Percentiles rank a stretch among this genome's conserved stretches.
Evolutionary conservation across 768 basidiomycete species (phyloP).

Genomic region (Phlebiopsis flavidoalba): DNA sequence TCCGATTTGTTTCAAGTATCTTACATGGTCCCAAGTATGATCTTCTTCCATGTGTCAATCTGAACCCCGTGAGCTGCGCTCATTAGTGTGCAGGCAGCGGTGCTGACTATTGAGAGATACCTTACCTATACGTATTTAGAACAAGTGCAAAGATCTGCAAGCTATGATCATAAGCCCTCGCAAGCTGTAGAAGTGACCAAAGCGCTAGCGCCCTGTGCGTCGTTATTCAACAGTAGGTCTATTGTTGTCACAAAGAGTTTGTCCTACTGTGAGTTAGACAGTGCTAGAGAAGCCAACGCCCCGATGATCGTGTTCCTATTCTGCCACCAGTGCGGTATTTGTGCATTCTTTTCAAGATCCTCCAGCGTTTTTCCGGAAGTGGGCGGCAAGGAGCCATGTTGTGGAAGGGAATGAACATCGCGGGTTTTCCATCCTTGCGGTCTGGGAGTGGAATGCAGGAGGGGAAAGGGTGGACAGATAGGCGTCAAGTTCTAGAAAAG

Average conservation of each 20-base stretch:
- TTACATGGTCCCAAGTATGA: conserved; percentile 67
- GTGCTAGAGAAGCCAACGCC: conserved; percentile 36
- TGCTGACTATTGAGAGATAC: not conserved
- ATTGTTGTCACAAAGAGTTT: not conserved
- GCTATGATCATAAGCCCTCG: conserved; percentile 64
- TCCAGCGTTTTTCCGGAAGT: conserved; percentile 45
- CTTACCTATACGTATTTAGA: conserved; percentile 59
- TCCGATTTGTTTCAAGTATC: not conserved
- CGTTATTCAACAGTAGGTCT: conserved; percentile 1
- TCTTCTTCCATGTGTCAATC: conserved; percentile 44
- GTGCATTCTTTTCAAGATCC: conserved; percentile 54
- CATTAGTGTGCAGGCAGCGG: not conserved
- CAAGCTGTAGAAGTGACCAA: conserved; percentile 62
- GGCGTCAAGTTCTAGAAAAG: conserved; percentile 57
- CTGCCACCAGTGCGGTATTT: conserved; percentile 44
- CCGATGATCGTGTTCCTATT: conserved; percentile 51
- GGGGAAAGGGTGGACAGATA: conserved; percentile 45
- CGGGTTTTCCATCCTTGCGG: conserved; percentile 4
- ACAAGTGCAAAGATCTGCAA: conserved; percentile 70
- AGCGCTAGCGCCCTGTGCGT: conserved; percentile 62
- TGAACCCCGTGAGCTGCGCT: not conserved
- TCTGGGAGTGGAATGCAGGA: conserved; percentile 32
- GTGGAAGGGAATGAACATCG: conserved; percentile 65
- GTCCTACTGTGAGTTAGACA: conserved; percentile 54
- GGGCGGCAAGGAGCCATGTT: conserved; percentile 42